These are phyloP conservation scores for Helminthosporium solani DNA, from an alignment of 2,329 filamentous ascomycete species.

Conservation along the genomic window DNA sequence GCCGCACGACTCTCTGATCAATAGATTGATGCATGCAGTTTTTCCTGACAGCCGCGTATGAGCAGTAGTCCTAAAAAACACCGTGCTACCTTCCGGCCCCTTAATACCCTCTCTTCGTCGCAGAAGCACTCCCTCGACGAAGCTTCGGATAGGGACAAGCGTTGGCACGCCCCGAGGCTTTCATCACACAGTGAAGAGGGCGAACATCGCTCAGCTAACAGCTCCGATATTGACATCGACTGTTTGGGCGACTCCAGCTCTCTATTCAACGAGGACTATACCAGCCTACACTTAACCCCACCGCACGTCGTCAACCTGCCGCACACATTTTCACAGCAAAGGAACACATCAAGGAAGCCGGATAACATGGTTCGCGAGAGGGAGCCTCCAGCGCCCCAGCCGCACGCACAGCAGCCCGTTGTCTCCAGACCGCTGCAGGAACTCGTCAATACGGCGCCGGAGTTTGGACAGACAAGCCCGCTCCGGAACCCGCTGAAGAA, in stretches of 20 bases:
- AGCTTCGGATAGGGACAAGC: background rate
- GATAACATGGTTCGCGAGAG: slow-evolving; percentile 55
- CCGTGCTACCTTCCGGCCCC: slow-evolving; percentile 34
- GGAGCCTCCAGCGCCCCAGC: slow-evolving; percentile 45
- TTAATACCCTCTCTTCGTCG: slow-evolving; percentile 36
- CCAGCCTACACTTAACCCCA: slow-evolving; percentile 7
- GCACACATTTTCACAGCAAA: slow-evolving; percentile 4
- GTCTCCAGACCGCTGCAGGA: slow-evolving; percentile 35
- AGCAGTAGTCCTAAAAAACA: slow-evolving; percentile 29
- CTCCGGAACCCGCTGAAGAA: slow-evolving; percentile 52
- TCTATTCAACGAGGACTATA: slow-evolving; percentile 34
- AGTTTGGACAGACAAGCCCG: slow-evolving; percentile 62
- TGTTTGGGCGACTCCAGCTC: slow-evolving; percentile 36
- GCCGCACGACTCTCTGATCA: background rate
- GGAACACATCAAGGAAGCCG: slow-evolving; percentile 1
- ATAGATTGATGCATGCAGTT: background rate
- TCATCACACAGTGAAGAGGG: slow-evolving; percentile 7
- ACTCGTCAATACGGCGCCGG: slow-evolving; percentile 30
- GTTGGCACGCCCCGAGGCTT: background rate
- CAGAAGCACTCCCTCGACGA: slow-evolving; percentile 28
- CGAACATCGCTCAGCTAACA: slow-evolving; percentile 5
- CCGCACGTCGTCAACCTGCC: slow-evolving; percentile 3
- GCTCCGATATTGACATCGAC: slow-evolving; percentile 15
- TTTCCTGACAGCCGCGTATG: slow-evolving; percentile 15
- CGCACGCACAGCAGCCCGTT: slow-evolving; percentile 29